Evolutionary conservation across 768 basidiomycete species (phyloP), one percentile per base, ranked within the genome.

Genomic region (Boletus reticuloceps): DNA sequence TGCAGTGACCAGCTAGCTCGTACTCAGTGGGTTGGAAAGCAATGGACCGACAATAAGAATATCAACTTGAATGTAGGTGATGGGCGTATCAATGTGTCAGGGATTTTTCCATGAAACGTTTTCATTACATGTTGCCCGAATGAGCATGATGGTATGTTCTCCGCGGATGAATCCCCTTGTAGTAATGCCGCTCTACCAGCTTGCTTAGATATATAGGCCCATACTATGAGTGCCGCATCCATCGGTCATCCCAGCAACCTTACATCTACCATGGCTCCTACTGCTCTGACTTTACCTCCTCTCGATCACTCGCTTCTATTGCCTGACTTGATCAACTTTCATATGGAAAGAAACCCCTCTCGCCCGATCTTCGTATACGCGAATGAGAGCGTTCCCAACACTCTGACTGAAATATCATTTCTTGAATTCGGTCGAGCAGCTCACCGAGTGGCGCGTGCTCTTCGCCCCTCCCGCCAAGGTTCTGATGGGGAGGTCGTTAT

Each of bases 391-490:
- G 14, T 9, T 58, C 39, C 60, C 0, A 42, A 51, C 19, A 42
- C 47, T 2, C 37, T 50, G 46, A 68, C 55, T 16, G 60, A 64
- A 37, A 59, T 72, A n/a, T 59, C 63, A 6, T 57, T 62, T 29
- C 57, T 62, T 37, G 71, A 71, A 47, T 71, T 71, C 41, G 61
- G 63, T 45, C 60, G 62, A 20, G 69, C 70, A 6, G 47, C 61
- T 49, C 71, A 71, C 41, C 62, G 71, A 27, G 68, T 74, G 8
- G 79, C 80, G 0, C 77, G 79, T 55, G 54, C 57, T 20, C 55
- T 80, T 39, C 69, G 74, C 6, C 77, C 77, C 14, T 61, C 57
- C 7, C 70, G 73, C 8, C 29, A 48, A 45, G 65, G 61, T 29
- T 16, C 38, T 11, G 69, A 60, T 4, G 57, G 49, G 6, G 56